Base-by-base conservation (phyloP, 2,329 filamentous ascomycete genomes). In the Capronia americana region DNA sequence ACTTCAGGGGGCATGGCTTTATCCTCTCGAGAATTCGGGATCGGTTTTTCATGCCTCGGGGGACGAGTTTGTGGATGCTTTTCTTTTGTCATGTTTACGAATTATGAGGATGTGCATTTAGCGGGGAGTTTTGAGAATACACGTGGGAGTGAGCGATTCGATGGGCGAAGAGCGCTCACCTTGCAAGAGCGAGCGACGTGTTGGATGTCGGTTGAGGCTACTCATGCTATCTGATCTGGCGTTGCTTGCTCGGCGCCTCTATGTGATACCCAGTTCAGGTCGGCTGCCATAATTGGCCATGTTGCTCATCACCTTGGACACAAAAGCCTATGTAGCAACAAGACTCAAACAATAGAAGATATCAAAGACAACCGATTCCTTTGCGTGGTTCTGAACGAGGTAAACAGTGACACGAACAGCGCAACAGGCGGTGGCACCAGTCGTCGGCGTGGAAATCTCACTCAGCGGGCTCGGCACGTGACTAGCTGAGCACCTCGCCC, bases 1-100 rank as follows among this genome's bases (percentile, higher is more conserved):
- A 74, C 72, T 76, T 79, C 77, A 76, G 77, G 76, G 72, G 77
- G 75, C 76, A 80, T 78, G 78, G 73, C 76, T 80, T 80, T 80
- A 64, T 81, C 78, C 78, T 78, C 78, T 75, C 75, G 76, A 74
- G 70, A 57, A 71, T 69, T 74, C 74, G 75, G 74, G 76, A 77
- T 78, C 73, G 77, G 77, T 79, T 79, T 79, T 74, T 78, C 77
- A 77, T 79, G 76, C 74, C 74, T 75, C 76, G 69, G 57, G 67
- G 68, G 64, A 71, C 59, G 58, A 65, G 55, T 60, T 32, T 26
- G 63, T 65, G 61, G 69, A 61, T 63, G 58, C 50, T 48, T 54
- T 63, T 68, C 46, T 41, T 44, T 67, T 65, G 60, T 62, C 38
- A 58, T 64, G 58, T 60, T 64, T 65, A 68, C 62, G 67, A 70